Evolutionary conservation across 257 asterid genomes (phyloP).

Genomic region (Fraxinus anomala): DNA sequence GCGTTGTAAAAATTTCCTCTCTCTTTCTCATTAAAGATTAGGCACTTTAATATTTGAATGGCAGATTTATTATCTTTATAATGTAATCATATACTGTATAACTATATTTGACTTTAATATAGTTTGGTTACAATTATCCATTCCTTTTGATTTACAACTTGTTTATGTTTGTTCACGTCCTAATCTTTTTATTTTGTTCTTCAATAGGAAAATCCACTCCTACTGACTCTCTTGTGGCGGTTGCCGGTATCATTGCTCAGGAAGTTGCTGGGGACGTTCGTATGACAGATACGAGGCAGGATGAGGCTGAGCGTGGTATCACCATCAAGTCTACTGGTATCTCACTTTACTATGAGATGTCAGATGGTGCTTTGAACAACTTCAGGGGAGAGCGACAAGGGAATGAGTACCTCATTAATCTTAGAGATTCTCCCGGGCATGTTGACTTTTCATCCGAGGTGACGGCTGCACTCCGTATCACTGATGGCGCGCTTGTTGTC

Average conservation of each 20-base stretch:
- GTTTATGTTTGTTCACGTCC: too few relatives aligned
- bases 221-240: too few relatives aligned
- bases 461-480: slow-evolving; percentile 54
- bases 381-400: slow-evolving; percentile 42
- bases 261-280: too few relatives aligned
- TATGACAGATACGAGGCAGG: not conserved
- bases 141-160: too few relatives aligned
- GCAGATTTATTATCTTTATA: too few relatives aligned
- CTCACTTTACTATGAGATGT: slow-evolving; percentile 47
- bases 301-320: slow-evolving; percentile 55
- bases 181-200: too few relatives aligned
- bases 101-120: too few relatives aligned
- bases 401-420: slow-evolving; percentile 50
- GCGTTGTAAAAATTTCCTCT: not conserved
- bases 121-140: too few relatives aligned
- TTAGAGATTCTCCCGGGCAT: slow-evolving; percentile 51
- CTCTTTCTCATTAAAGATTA: not conserved
- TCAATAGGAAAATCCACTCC: too few relatives aligned
- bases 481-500: slow-evolving; percentile 52
- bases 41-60: not conserved
- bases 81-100: too few relatives aligned
- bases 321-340: slow-evolving; percentile 52
- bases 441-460: slow-evolving; percentile 55
- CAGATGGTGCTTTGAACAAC: slow-evolving; percentile 33
- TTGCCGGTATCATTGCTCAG: too few relatives aligned